Percentiles rank a stretch among this genome's conserved stretches.
Evolutionary conservation across 805 yeast genomes (phyloP).

Genomic region (Grigorovia jiainica): DNA sequence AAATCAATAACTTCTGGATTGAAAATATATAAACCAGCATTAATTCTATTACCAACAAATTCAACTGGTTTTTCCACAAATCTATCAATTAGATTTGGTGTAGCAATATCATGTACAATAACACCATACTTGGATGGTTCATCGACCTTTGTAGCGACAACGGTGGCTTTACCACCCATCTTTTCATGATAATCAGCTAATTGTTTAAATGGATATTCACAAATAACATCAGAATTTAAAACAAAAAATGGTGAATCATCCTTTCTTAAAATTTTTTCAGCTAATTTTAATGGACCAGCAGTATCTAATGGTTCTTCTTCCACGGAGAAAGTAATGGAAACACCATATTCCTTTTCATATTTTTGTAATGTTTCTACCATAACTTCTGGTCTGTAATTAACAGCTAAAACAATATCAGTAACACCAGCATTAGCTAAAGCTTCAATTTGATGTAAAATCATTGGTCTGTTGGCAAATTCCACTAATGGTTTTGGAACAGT

Average conservation of each 20-base stretch:
- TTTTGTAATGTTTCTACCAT: constrained; percentile 93
- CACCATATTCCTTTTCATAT: constrained; percentile 93
- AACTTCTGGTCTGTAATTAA: constrained; percentile 98
- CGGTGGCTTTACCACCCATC: constrained; percentile 97
- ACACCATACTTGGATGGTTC: constrained; percentile 99
- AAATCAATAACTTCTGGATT: constrained; percentile 96
- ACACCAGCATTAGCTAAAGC: constrained; percentile 98
- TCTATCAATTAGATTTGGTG: constrained; percentile 92
- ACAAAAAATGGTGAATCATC: constrained; percentile 96
- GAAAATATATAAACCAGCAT: constrained; percentile 96
- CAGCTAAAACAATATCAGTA: constrained; percentile 96
- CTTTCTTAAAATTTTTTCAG: constrained; percentile 86
- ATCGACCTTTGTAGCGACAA: constrained; percentile 98
- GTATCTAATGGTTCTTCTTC: constrained; percentile 99
- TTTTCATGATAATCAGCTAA: constrained; percentile 85
- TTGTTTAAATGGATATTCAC: constrained; percentile 95
- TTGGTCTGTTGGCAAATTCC: constrained; percentile 97
- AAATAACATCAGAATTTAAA: constrained; percentile 94
- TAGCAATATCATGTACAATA: constrained; percentile 92
- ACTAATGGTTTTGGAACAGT: constrained; percentile 95
- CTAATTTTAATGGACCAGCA: constrained; percentile 97
- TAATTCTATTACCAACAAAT: constrained; percentile 98
- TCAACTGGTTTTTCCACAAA: constrained; percentile 99
- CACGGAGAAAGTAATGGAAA: constrained; percentile 89
- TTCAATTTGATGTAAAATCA: constrained; percentile 97